Evolutionary conservation across 2,329 filamentous ascomycete species (phyloP).

Genomic region (Fusarium begoniae): DNA sequence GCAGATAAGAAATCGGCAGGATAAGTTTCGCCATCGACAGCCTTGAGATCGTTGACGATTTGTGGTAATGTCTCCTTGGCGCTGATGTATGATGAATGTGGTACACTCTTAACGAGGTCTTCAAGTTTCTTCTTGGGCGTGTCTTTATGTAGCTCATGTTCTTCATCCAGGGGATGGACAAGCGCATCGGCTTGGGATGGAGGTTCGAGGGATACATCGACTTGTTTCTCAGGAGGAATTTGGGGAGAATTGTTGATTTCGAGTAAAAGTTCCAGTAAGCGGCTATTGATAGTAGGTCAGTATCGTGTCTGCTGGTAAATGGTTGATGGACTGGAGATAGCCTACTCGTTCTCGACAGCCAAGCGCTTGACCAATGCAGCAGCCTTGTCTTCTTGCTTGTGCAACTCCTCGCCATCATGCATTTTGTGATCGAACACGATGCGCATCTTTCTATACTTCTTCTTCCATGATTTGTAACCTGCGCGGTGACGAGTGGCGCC

Average conservation of each 20-base stretch:
- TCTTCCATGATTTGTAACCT: slow-evolving; percentile 78
- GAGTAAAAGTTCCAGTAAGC: slow-evolving; percentile 85
- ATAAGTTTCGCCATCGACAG: slow-evolving; percentile 61
- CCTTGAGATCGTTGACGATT: slow-evolving; percentile 59
- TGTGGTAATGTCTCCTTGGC: slow-evolving; percentile 72
- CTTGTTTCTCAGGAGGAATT: slow-evolving; percentile 77
- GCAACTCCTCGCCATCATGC: slow-evolving; percentile 82
- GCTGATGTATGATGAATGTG: slow-evolving; percentile 60
- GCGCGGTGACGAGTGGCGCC: slow-evolving; percentile 54
- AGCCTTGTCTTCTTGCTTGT: slow-evolving; percentile 82
- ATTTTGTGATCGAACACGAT: slow-evolving; percentile 80
- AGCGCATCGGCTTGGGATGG: slow-evolving; percentile 52
- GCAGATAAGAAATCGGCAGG: slow-evolving; percentile 74
- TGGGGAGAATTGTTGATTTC: slow-evolving; percentile 88
- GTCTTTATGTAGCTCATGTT: slow-evolving; percentile 52
- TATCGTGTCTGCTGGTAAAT: slow-evolving; percentile 8
- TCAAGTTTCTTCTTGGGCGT: slow-evolving; percentile 59
- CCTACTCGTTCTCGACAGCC: slow-evolving; percentile 92
- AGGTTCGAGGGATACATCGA: slow-evolving; percentile 70
- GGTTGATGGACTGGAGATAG: slow-evolving; percentile 19
- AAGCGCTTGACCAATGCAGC: slow-evolving; percentile 83
- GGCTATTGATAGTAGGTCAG: slow-evolving; percentile 61
- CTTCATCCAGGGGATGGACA: slow-evolving; percentile 45
- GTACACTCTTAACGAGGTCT: slow-evolving; percentile 61
- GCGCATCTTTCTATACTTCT: slow-evolving; percentile 96